phyloP scores from a whole-genome alignment of 495 filamentous ascomycete species.

The Cercophora newfieldiana region DNA sequence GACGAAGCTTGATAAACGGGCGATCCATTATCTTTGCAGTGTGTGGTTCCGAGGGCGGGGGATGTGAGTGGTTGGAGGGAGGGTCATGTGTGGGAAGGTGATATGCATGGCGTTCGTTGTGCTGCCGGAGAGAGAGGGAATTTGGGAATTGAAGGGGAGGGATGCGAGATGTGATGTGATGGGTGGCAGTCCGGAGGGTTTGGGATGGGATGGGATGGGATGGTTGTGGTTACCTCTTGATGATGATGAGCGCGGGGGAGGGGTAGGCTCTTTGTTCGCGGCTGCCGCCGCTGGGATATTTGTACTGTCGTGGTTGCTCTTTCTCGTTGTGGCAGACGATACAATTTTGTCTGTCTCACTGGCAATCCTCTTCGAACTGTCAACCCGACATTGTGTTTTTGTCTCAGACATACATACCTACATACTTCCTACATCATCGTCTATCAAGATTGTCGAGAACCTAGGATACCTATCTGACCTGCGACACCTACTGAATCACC shows the following conservation, averaged over 20 bases:
- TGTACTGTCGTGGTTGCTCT: neutral
- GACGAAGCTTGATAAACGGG: neutral
- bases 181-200: too few relatives aligned
- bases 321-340: neutral
- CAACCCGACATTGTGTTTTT: neutral
- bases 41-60: neutral
- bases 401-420: neutral
- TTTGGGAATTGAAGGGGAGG: neutral
- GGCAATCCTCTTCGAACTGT: neutral
- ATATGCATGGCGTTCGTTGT: neutral
- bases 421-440: too few relatives aligned
- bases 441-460: too few relatives aligned
- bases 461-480: too few relatives aligned
- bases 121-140: too few relatives aligned
- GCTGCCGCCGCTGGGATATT: too few relatives aligned
- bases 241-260: neutral
- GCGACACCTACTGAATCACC: neutral
- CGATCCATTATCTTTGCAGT: neutral
- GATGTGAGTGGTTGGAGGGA: neutral
- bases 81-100: neutral
- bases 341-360: too few relatives aligned
- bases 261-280: too few relatives aligned
- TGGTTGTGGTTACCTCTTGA: neutral
- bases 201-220: neutral
- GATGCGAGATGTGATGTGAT: too few relatives aligned